Percentiles rank a stretch among this genome's conserved stretches.
Evolutionary conservation across 129 eudicot species (phyloP).

Genomic region (Pittosporum tobira): DNA sequence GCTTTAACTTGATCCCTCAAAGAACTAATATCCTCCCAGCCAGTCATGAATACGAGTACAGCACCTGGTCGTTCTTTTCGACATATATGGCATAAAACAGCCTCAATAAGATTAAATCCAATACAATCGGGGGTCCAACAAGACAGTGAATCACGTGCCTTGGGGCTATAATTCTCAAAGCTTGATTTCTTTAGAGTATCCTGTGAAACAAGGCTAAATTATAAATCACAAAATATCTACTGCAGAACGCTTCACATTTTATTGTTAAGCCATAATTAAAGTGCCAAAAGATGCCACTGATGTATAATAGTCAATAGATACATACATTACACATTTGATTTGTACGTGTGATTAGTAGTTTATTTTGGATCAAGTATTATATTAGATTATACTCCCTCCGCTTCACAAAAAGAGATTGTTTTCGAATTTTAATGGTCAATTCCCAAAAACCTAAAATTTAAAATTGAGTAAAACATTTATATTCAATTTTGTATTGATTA

Average conservation of each 20-base stretch:
- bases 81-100: conserved; percentile 90
- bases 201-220: conserved; percentile 26
- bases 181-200: conserved; percentile 73
- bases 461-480: no score
- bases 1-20: conserved; percentile 86
- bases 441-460: no score
- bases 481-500: no score
- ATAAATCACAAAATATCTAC: background rate
- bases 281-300: no score
- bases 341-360: no score
- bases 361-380: no score
- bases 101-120: conserved; percentile 96
- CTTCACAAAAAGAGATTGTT: no score
- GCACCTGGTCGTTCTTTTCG: conserved; percentile 96
- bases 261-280: background rate
- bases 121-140: conserved; percentile 84
- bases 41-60: conserved; percentile 94
- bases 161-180: conserved; percentile 70
- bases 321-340: no score
- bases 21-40: conserved; percentile 97
- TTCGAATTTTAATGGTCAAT: no score
- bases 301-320: no score
- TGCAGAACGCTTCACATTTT: background rate
- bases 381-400: no score
- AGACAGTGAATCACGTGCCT: conserved; percentile 84